Evolutionary conservation across 345 rosid species (phyloP).

Genomic region (Euclidium syriacum): DNA sequence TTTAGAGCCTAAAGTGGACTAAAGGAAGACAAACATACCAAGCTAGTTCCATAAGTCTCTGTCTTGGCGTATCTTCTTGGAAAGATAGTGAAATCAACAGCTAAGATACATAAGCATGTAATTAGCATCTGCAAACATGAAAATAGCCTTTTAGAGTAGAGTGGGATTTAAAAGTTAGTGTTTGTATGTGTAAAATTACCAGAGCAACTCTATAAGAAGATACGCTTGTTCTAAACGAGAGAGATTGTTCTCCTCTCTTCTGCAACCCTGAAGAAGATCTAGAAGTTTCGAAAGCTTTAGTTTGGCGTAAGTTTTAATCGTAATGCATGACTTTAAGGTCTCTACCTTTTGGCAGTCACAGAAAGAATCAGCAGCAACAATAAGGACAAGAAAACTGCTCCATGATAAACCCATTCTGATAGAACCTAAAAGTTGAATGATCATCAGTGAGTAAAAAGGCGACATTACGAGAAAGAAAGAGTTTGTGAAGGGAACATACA

Average conservation of each 20-base stretch:
- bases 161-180: background rate
- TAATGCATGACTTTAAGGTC: slow-evolving; percentile 36
- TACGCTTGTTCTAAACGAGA: slow-evolving; percentile 45
- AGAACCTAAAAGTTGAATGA: slow-evolving; percentile 47
- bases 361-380: slow-evolving; percentile 31
- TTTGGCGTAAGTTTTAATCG: background rate
- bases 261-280: slow-evolving; percentile 33
- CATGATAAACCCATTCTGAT: slow-evolving; percentile 57
- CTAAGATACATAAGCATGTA: slow-evolving; percentile 84
- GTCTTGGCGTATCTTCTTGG: slow-evolving; percentile 88
- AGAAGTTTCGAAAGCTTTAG: background rate
- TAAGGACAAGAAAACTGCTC: slow-evolving; percentile 33
- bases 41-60: slow-evolving; percentile 74
- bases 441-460: background rate
- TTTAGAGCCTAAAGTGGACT: background rate
- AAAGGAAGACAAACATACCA: slow-evolving; percentile 43
- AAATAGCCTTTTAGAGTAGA: slow-evolving; percentile 16
- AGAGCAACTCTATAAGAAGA: slow-evolving; percentile 62
- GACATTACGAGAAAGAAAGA: background rate
- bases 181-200: slow-evolving; percentile 39
- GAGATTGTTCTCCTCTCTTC: slow-evolving; percentile 31
- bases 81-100: slow-evolving; percentile 84
- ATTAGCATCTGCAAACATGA: slow-evolving; percentile 61
- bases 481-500: slow-evolving; percentile 38
- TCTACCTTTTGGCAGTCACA: slow-evolving; percentile 67